Evolutionary conservation across 371 early-diverging fungal species (phyloP).

Genomic region (Coemansia sp.): DNA sequence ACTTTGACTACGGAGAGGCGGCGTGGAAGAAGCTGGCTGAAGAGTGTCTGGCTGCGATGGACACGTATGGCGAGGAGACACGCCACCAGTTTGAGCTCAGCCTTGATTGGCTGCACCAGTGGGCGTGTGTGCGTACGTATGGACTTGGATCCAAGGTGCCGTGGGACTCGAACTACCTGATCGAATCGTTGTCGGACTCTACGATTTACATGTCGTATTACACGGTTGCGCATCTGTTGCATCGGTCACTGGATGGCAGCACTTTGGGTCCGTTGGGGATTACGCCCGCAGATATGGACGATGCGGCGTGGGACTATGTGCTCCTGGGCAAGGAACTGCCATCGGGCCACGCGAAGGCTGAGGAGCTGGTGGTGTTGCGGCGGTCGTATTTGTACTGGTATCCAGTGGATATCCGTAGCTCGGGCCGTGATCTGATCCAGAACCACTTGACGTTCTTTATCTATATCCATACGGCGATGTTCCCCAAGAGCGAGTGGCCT

Average conservation of each 20-base stretch:
- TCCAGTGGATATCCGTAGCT: slow-evolving; percentile 96
- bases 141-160: slow-evolving; percentile 98
- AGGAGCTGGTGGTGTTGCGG: slow-evolving; percentile 63
- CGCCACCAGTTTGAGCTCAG: slow-evolving; percentile 85
- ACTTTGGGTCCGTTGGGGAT: too few relatives aligned
- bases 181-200: slow-evolving; percentile 99
- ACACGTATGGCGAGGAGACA: slow-evolving; percentile 84
- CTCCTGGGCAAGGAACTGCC: slow-evolving; percentile 77
- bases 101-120: slow-evolving; percentile 90
- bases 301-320: slow-evolving; percentile 95
- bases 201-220: slow-evolving; percentile 99
- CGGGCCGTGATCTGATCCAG: slow-evolving; percentile 98
- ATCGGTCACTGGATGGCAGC: slow-evolving; percentile 84
- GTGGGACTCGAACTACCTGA: slow-evolving; percentile 96
- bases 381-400: slow-evolving; percentile 97
- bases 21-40: slow-evolving; percentile 83
- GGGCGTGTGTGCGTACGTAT: slow-evolving; percentile 99
- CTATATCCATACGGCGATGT: slow-evolving; percentile 98
- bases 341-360: slow-evolving; percentile 41
- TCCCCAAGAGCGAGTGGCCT: slow-evolving; percentile 96
- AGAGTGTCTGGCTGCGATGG: slow-evolving; percentile 82
- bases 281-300: slow-evolving; percentile 64
- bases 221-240: slow-evolving; percentile 95
- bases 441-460: slow-evolving; percentile 99
- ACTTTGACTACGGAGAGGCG: slow-evolving; percentile 97